A percentile compares a stretch with the other conserved stretches of the same genome.
Conservation (phyloP, 805 yeast species). For the Zygoascus tannicola region DNA sequence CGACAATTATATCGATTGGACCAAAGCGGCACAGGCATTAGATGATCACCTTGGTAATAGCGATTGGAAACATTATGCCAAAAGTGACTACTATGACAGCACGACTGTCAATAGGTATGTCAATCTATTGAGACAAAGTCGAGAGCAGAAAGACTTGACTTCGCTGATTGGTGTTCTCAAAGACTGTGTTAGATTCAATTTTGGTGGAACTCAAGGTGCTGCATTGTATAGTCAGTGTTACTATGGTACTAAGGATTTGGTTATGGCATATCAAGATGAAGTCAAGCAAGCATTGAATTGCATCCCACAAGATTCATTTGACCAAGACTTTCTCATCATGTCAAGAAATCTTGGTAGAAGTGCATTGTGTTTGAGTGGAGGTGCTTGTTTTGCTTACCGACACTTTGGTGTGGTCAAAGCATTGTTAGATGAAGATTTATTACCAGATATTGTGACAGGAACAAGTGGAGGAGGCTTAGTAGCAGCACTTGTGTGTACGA, state of each 20-base stretch:
- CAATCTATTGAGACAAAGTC: constrained; percentile 34
- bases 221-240: constrained; percentile 63
- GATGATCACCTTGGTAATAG: constrained; percentile 52
- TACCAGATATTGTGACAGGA: constrained; percentile 65
- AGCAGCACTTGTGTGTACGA: constrained; percentile 61
- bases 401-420: constrained; percentile 74
- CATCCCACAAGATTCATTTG: constrained; percentile 31
- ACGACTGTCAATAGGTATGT: constrained; percentile 36
- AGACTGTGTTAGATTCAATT: constrained; percentile 60
- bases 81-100: constrained; percentile 61
- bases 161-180: constrained; percentile 51
- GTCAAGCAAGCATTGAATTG: constrained; percentile 35
- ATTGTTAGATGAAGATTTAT: constrained; percentile 50
- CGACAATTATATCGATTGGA: constrained; percentile 52
- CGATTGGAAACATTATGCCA: constrained; percentile 53
- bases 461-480: constrained; percentile 77
- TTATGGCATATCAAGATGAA: constrained; percentile 45
- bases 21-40: constrained; percentile 43
- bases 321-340: not conserved
- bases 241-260: constrained; percentile 60
- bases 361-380: constrained; percentile 67
- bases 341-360: constrained; percentile 61
- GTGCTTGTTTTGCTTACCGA: constrained; percentile 68
- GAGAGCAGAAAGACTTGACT: constrained; percentile 21
- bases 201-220: constrained; percentile 71